Evolutionary conservation across 139 green algal species (phyloP).

Genomic region (Marvania coccoides): DNA sequence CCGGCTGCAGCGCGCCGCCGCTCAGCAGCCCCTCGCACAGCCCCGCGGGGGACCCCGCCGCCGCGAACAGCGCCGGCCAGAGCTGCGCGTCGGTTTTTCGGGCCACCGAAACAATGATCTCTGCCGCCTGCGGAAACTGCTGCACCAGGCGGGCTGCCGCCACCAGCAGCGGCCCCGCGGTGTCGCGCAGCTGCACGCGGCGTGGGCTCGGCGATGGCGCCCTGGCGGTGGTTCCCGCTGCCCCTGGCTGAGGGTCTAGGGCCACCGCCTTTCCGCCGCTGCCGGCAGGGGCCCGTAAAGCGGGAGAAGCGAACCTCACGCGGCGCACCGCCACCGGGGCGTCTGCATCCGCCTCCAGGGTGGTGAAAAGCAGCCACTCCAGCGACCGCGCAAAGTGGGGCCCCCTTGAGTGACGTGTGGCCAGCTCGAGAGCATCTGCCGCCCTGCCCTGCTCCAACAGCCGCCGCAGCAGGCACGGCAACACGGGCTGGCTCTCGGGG

Average conservation of each 20-base stretch:
- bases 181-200: neutral
- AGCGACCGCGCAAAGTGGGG: slow-evolving; percentile 82
- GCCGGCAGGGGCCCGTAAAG: no score
- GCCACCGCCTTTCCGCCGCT: neutral
- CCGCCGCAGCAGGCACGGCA: slow-evolving; percentile 85
- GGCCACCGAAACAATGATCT: slow-evolving; percentile 87
- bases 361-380: slow-evolving; percentile 95
- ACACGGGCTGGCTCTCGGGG: slow-evolving; percentile 82
- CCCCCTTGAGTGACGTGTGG: slow-evolving; percentile 32
- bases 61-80: slow-evolving; percentile 88
- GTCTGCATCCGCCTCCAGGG: slow-evolving; percentile 71
- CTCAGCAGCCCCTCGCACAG: slow-evolving; percentile 60
- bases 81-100: slow-evolving; percentile 90
- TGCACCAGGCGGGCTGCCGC: slow-evolving; percentile 65
- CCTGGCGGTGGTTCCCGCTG: neutral
- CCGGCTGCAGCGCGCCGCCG: slow-evolving; percentile 42
- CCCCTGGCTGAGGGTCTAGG: neutral
- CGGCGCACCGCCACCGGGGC: neutral
- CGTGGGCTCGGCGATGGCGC: neutral
- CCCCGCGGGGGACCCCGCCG: slow-evolving; percentile 58
- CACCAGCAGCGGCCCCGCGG: slow-evolving; percentile 51
- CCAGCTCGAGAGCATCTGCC: slow-evolving; percentile 48
- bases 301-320: slow-evolving; percentile 14
- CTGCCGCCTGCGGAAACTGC: slow-evolving; percentile 59
- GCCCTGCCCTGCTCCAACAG: slow-evolving; percentile 63